A percentile compares a stretch with the other conserved stretches of the same genome.
phyloP scores from a whole-genome alignment of 306 rosid species.

The Trichosanthes cucumerina region DNA sequence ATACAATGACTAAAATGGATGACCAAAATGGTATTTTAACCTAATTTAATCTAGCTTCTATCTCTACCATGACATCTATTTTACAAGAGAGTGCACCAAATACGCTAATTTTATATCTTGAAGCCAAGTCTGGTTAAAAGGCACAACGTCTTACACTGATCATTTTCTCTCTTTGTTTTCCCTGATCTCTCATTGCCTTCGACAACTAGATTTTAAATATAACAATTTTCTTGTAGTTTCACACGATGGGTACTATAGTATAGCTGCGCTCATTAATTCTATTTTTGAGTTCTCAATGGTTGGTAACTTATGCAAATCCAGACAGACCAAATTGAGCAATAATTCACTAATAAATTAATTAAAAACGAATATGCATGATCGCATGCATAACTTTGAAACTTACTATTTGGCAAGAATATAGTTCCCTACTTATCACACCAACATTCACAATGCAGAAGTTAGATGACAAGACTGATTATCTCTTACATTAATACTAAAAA shows the following conservation, averaged over 20 bases:
- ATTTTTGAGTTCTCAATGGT: background rate
- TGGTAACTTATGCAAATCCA: background rate
- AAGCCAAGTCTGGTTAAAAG: background rate
- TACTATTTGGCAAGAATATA: background rate
- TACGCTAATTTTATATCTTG: background rate
- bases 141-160: background rate
- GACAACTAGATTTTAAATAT: background rate
- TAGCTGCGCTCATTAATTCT: background rate
- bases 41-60: no score
- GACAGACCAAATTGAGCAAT: background rate
- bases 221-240: background rate
- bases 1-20: no score
- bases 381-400: background rate
- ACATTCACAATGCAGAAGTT: background rate
- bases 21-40: no score
- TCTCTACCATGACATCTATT: background rate
- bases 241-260: background rate
- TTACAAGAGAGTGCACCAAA: background rate
- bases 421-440: background rate
- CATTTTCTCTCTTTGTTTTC: background rate
- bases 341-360: background rate
- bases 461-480: background rate
- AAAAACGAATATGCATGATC: background rate
- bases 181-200: background rate
- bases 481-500: slow-evolving; percentile 1